phyloP scores from a whole-genome alignment of 2,329 filamentous ascomycete genomes.

The Cordyceps fumosorosea region DNA sequence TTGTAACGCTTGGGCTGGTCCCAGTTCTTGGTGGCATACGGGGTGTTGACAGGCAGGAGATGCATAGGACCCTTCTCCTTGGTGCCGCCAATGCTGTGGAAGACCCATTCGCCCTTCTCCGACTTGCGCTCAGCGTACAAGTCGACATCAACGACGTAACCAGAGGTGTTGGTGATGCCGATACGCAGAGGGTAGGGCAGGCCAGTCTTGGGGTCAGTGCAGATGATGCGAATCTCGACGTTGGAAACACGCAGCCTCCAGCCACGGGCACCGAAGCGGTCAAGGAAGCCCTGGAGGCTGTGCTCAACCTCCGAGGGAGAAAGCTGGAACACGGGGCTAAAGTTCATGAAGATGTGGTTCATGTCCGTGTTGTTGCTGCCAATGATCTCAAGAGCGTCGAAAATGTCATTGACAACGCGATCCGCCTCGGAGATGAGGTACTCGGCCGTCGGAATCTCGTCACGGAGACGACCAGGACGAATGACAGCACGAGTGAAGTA shows the following conservation, averaged over 20 bases:
- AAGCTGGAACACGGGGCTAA: conserved; percentile 92
- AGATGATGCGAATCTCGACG: conserved; percentile 97
- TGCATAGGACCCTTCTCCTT: conserved; percentile 96
- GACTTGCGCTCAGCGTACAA: conserved; percentile 97
- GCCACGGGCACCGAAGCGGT: conserved; percentile 88
- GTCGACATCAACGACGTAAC: conserved; percentile 95
- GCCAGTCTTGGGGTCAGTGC: conserved; percentile 81
- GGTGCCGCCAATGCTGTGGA: conserved; percentile 94
- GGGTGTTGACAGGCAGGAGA: conserved; percentile 79
- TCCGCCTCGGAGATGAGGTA: conserved; percentile 98
- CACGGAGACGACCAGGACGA: conserved; percentile 84
- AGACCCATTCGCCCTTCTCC: conserved; percentile 96
- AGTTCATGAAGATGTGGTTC: conserved; percentile 99
- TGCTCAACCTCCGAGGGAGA: conserved; percentile 85
- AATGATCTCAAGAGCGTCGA: conserved; percentile 95
- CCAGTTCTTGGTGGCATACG: conserved; percentile 97
- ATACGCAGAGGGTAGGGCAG: conserved; percentile 88
- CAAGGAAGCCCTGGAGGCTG: conserved; percentile 88
- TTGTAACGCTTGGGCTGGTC: conserved; percentile 99
- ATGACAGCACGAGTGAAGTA: conserved; percentile 98
- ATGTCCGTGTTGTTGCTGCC: conserved; percentile 99
- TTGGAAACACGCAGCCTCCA: conserved; percentile 96
- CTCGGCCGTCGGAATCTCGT: conserved; percentile 97
- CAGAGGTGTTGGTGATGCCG: conserved; percentile 96
- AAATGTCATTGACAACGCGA: conserved; percentile 92